Base-by-base conservation (phyloP, 805 yeast species). In the Nakazawaea ernobii region DNA sequence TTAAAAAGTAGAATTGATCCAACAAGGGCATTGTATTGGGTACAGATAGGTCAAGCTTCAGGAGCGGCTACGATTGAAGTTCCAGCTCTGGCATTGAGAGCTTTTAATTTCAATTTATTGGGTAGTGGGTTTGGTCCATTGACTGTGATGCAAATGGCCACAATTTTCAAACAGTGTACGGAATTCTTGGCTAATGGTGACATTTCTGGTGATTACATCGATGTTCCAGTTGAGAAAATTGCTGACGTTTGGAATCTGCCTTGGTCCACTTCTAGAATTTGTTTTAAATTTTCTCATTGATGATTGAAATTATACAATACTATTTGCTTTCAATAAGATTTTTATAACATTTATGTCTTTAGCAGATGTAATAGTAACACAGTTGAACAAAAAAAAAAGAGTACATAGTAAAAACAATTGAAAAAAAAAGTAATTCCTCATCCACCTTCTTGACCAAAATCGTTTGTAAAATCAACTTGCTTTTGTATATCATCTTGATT, bases 401-500 rank as follows among this genome's bases (percentile, higher is more conserved):
- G n/a, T 15, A 20, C 28, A 36, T 9, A 9, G 13, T 3, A 13
- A 8, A 36, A 15, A 15, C 3, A 3, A n/a, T 2, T 36, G 39
- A 17, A 36, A 7, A 36, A 15, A 6, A n/a, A 17, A 30, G 10
- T 36, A 40, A n/a, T n/a, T n/a, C 17, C 20, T 59, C 65, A 87
- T 58, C 87, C 89, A 39, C 99, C 99, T 66, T 94, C 99, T 58
- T 92, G 96, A 35, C 99, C 99, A 62, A 94, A 94, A 67, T 94
- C 99, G 39, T 75, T 77, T 0, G 99, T 94, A 61, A 94, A 94
- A 54, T 87, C 86, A 42, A 80, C 80, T 65, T 92, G 97, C 59
- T 84, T 84, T 50, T 71, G 74, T 50, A 94, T 77, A 63, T 94
- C 99, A 9, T 76, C 77, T 39, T 77, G 83, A 60, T 94, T 94